Base-by-base conservation (phyloP, 306 rosid species). In the Potentilla sterilis region DNA sequence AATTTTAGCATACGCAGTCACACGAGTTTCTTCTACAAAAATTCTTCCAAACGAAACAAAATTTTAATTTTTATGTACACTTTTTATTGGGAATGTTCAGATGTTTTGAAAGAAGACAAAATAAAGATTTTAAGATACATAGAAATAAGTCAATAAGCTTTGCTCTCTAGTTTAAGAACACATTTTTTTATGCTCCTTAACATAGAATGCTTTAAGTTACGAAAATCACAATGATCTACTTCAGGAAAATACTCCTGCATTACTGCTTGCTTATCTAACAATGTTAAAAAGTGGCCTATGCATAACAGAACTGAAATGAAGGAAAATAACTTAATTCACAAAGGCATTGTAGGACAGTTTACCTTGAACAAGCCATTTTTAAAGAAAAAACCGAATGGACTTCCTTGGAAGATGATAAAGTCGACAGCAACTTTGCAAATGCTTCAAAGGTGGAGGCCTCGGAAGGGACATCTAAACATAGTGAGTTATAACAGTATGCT, bases 361-460 rank as follows among this genome's bases (percentile, higher is more conserved):
- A 95, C 99, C 99, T 95, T 22, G 97, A 90, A 79, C 89, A 86
- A 76, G 88, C 89, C 95, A 91, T 84, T 85, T 89, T 95, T 58
- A 83, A 78, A 24, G 90, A 88, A 74, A 89, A 82, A 59, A 88
- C 90, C 52, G 97, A 90, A 47, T 87, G 97, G 76, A 92, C 92
- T 88, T 92, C 97, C 89, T 92, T 92, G 69, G 99, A 88, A 65
- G 99, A 95, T 69, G 98, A 92, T 41, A 92, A 92, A 66, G 86
- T 95, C 38, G 92, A 89, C 82, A 95, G 82, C 82, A 95, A 86
- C 81, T 86, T 92, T 18, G 93, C 89, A 85, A 95, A 88, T 72
- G 97, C 93, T 86, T 95, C 99, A 83, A 92, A 95, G 8, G 99
- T 95, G 51, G 99, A 95, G 79, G 92, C 86, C 64, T 90, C 97